Conservation (phyloP, 805 yeast species). For the Zygotorulaspora chibaensis region DNA sequence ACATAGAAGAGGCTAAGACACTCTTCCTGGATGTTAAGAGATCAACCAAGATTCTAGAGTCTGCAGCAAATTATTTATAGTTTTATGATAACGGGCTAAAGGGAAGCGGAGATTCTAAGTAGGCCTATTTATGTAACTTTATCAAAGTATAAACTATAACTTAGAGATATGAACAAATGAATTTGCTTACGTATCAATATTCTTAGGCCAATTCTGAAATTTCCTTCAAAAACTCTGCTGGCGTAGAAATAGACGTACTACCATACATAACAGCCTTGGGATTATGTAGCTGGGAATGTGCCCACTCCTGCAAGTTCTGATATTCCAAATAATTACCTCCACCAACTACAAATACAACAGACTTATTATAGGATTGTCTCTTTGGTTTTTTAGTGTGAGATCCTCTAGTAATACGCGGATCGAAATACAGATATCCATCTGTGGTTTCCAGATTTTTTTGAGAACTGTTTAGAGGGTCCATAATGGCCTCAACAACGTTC, state of each 20-base stretch:
- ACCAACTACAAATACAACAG: slow-evolving; percentile 89
- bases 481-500: slow-evolving; percentile 81
- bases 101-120: neutral
- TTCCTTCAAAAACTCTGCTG: slow-evolving; percentile 64
- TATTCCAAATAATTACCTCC: slow-evolving; percentile 96
- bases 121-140: neutral
- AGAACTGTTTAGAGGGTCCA: slow-evolving; percentile 72
- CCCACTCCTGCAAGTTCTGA: slow-evolving; percentile 91
- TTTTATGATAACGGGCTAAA: neutral
- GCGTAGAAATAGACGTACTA: slow-evolving; percentile 70
- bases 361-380: slow-evolving; percentile 73
- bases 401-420: slow-evolving; percentile 83
- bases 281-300: slow-evolving; percentile 39
- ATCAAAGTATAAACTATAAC: neutral
- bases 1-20: slow-evolving; percentile 76
- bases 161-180: neutral
- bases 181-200: neutral
- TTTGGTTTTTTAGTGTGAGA: slow-evolving; percentile 85
- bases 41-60: slow-evolving; percentile 61
- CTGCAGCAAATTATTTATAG: slow-evolving; percentile 34
- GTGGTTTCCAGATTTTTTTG: slow-evolving; percentile 65
- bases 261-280: slow-evolving; percentile 75
- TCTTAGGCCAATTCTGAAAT: slow-evolving; percentile 48
- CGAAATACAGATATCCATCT: slow-evolving; percentile 86
- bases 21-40: slow-evolving; percentile 84